These are phyloP conservation scores for Emiliania huxleyi DNA, from an alignment of 78 protist genomes.

Conservation along the genomic window DNA sequence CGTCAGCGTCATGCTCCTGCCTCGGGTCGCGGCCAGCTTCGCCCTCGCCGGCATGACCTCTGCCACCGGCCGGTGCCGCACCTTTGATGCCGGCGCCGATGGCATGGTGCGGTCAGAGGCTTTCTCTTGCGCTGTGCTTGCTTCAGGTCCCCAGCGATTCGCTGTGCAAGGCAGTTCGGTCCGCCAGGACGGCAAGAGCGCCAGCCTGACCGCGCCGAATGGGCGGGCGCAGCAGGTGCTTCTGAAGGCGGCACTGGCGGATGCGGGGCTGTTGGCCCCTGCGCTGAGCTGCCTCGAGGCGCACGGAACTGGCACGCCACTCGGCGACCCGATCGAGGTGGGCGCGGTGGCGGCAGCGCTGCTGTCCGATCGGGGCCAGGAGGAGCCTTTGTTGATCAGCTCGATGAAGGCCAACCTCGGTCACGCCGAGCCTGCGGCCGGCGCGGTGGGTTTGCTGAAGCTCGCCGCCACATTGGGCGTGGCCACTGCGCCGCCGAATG, in stretches of 20 bases:
- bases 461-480: not conserved
- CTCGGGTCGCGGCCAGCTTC: not conserved
- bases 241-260: slow-evolving; percentile 42
- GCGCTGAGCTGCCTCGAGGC: slow-evolving; percentile 34
- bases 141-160: not conserved
- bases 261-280: not conserved
- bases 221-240: slow-evolving; percentile 61
- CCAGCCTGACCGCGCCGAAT: slow-evolving; percentile 70
- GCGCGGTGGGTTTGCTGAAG: not conserved
- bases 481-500: not conserved
- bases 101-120: slow-evolving; percentile 88
- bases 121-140: not conserved
- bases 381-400: too few relatives aligned
- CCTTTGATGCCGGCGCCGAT: slow-evolving; percentile 72
- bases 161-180: not conserved
- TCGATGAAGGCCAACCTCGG: not conserved
- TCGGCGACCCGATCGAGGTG: slow-evolving; percentile 66
- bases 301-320: slow-evolving; percentile 34
- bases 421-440: not conserved
- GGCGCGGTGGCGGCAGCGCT: slow-evolving; percentile 36
- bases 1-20: not conserved
- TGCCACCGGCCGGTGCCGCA: slow-evolving; percentile 59
- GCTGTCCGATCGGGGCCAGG: too few relatives aligned
- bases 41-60: slow-evolving; percentile 49
- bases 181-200: slow-evolving; percentile 60